These are phyloP conservation scores for Teratosphaeria zuluensis DNA, from an alignment of 2,329 filamentous ascomycete species.

Conservation along the genomic window DNA sequence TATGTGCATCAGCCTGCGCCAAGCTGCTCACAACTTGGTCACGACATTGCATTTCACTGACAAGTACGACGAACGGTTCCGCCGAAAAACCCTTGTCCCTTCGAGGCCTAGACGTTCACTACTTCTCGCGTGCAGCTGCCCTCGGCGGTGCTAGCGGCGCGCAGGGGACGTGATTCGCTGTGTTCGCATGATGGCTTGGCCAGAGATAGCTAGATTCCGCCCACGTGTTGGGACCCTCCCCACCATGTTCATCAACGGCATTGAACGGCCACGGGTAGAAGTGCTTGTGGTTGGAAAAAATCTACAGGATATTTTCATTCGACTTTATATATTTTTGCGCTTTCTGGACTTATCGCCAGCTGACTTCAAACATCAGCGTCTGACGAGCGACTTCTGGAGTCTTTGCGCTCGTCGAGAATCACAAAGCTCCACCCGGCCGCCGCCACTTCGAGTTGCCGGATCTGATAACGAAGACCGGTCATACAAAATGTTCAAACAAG, in stretches of 20 bases:
- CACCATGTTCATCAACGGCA: not conserved
- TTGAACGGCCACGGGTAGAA: not conserved
- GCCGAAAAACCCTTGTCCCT: not conserved
- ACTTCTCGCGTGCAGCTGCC: not conserved
- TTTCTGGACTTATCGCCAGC: not conserved
- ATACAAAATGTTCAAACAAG: slow-evolving; percentile 9
- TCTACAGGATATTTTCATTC: not conserved
- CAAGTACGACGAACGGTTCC: no score
- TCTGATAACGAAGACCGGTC: not conserved
- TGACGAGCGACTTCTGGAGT: slow-evolving; percentile 47
- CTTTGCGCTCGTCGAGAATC: slow-evolving; percentile 43
- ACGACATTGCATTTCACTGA: no score
- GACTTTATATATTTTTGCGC: not conserved
- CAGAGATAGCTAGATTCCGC: not conserved
- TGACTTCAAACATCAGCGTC: not conserved
- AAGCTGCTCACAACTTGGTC: no score
- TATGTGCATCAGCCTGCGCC: no score
- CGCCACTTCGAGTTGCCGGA: not conserved
- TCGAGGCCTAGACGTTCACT: not conserved
- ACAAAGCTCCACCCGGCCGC: slow-evolving; percentile 37
- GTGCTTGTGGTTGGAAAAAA: not conserved
- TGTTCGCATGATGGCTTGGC: not conserved
- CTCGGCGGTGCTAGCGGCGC: no score
- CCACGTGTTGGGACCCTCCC: not conserved
- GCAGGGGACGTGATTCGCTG: no score